Evolutionary conservation across 2,329 filamentous ascomycete genomes (phyloP).

Genomic region (Paraphoma chrysanthemicola): DNA sequence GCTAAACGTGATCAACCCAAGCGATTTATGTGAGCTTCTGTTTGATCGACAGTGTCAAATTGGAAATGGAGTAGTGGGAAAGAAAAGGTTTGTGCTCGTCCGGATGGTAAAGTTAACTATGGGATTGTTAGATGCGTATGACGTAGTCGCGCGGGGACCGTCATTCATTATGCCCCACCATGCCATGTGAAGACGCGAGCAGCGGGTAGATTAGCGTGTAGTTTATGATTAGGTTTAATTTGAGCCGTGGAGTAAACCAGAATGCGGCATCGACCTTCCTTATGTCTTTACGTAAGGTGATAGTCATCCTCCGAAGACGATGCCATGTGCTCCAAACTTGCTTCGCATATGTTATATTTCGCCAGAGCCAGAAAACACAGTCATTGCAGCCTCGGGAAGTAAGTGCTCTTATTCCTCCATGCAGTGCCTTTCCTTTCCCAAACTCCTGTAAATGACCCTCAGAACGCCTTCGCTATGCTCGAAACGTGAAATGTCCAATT

Average conservation of each 20-base stretch:
- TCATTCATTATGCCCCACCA: neutral
- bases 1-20: no score
- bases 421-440: neutral
- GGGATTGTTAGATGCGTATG: neutral
- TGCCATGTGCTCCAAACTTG: neutral
- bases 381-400: neutral
- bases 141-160: conserved; percentile 6
- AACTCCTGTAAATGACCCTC: conserved; percentile 21
- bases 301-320: neutral
- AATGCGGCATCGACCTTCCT: neutral
- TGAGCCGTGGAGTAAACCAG: neutral
- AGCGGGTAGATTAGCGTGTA: neutral
- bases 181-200: neutral
- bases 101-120: neutral
- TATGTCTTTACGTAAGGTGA: neutral
- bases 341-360: neutral
- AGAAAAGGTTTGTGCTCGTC: neutral
- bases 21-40: neutral
- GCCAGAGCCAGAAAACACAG: neutral
- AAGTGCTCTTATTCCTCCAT: neutral
- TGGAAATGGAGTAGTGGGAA: neutral
- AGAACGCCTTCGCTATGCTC: conserved; percentile 47
- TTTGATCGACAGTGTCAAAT: neutral
- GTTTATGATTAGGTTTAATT: neutral
- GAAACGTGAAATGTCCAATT: conserved; percentile 9